A percentile compares a stretch with the other conserved stretches of the same genome.
These are phyloP conservation scores for Thielaviopsis euricoi DNA, from an alignment of 2,329 filamentous ascomycete species.

Conservation along the genomic window DNA sequence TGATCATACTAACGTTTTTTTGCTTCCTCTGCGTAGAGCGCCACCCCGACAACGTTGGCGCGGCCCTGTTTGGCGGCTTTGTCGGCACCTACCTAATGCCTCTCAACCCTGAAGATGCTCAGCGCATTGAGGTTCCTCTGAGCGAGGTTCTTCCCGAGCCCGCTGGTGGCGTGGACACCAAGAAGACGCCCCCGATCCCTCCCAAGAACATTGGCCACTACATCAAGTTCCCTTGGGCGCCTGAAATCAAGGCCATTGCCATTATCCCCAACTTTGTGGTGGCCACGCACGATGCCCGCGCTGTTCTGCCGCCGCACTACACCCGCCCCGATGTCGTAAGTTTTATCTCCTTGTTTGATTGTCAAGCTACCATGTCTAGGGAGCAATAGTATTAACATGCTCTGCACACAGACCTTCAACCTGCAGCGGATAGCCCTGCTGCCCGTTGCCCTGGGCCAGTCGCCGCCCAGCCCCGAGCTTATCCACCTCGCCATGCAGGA, in stretches of 20 bases:
- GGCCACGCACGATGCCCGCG: slow-evolving; percentile 77
- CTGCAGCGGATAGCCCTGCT: slow-evolving; percentile 84
- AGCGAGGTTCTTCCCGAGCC: slow-evolving; percentile 84
- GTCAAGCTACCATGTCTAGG: background rate
- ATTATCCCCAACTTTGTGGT: slow-evolving; percentile 96
- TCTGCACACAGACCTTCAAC: slow-evolving; percentile 54
- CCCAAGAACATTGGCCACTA: slow-evolving; percentile 87
- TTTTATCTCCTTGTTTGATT: slow-evolving; percentile 16
- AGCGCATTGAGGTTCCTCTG: slow-evolving; percentile 81
- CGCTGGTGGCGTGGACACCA: slow-evolving; percentile 81
- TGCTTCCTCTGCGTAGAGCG: slow-evolving; percentile 37
- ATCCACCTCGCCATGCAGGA: slow-evolving; percentile 99
- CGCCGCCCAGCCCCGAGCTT: slow-evolving; percentile 77
- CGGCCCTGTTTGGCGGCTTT: slow-evolving; percentile 88
- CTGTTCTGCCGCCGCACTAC: slow-evolving; percentile 69
- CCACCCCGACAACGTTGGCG: slow-evolving; percentile 88
- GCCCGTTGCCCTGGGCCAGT: slow-evolving; percentile 75
- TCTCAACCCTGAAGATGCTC: slow-evolving; percentile 72
- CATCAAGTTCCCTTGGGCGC: slow-evolving; percentile 86
- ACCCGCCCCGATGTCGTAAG: slow-evolving; percentile 65
- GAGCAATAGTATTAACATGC: background rate
- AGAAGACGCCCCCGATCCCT: slow-evolving; percentile 71
- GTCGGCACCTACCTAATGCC: slow-evolving; percentile 95
- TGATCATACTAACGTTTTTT: background rate
- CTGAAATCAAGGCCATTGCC: slow-evolving; percentile 89